Conservation (phyloP, 495 filamentous ascomycete species). For the Paragyromitra xinjiangensis region DNA sequence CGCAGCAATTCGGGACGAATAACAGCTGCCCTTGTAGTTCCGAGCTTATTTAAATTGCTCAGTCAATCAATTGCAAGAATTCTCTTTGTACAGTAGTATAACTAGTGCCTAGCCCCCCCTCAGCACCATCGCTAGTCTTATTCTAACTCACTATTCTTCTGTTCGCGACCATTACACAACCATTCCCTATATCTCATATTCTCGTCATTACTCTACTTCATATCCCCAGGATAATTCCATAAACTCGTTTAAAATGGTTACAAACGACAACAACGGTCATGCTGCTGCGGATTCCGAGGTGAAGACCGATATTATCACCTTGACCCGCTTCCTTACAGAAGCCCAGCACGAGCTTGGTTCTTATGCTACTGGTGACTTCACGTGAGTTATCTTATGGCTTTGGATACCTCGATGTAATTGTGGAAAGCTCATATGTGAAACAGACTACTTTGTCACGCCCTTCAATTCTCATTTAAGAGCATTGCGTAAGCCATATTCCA, state of each 20-base stretch:
- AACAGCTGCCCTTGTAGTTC: constrained; percentile 22
- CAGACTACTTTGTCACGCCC: constrained; percentile 93
- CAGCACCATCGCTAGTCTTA: constrained; percentile 7
- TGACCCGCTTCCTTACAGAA: constrained; percentile 94
- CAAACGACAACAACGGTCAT: constrained; percentile 56
- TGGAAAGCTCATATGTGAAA: constrained; percentile 26
- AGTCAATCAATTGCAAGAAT: constrained; percentile 33
- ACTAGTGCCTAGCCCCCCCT: constrained; percentile 17
- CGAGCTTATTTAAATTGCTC: constrained; percentile 50
- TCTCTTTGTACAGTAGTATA: constrained; percentile 40
- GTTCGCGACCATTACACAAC: constrained; percentile 4
- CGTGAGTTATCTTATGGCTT: constrained; percentile 66
- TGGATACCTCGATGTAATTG: not conserved
- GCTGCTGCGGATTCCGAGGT: constrained; percentile 73
- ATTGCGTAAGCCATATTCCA: constrained; percentile 68
- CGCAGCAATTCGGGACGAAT: constrained; percentile 50
- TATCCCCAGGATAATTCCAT: constrained; percentile 43
- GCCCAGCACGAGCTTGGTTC: constrained; percentile 83
- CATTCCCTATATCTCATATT: constrained; percentile 12
- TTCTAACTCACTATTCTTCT: constrained; percentile 10
- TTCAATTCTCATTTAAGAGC: constrained; percentile 99
- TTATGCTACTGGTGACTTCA: constrained; percentile 93
- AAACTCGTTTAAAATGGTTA: constrained; percentile 60
- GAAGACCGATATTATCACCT: constrained; percentile 94
- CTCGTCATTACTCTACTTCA: constrained; percentile 17